Percentiles rank a stretch among this genome's conserved stretches.
phyloP scores from a whole-genome alignment of 106 monocot species.

The Hemerocallis citrina region DNA sequence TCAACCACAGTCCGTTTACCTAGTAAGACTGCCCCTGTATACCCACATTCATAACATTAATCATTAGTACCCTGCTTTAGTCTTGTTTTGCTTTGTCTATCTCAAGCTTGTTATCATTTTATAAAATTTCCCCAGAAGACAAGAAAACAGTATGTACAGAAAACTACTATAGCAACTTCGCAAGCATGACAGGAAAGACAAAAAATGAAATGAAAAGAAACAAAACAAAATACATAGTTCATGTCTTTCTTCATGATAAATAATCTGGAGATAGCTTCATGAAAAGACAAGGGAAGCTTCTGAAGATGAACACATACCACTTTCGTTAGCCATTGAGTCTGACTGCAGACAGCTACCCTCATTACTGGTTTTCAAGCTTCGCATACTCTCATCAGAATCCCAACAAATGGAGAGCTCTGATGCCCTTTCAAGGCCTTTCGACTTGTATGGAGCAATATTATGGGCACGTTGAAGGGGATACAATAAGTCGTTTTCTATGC shows the following conservation, averaged over 20 bases:
- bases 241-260: too few relatives aligned
- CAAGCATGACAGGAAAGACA: too few relatives aligned
- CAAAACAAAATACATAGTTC: too few relatives aligned
- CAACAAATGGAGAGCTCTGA: conserved; percentile 44
- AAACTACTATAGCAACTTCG: too few relatives aligned
- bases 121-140: too few relatives aligned
- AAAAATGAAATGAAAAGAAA: too few relatives aligned
- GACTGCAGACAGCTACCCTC: neutral
- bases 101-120: too few relatives aligned
- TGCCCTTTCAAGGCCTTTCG: conserved; percentile 44
- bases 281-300: neutral
- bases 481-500: conserved; percentile 46
- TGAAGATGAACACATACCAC: conserved; percentile 1
- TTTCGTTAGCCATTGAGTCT: neutral
- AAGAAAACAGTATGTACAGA: too few relatives aligned
- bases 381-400: conserved; percentile 30
- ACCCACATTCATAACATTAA: neutral
- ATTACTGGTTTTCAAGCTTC: conserved; percentile 19
- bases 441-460: conserved; percentile 48
- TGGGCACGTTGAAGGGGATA: conserved; percentile 12
- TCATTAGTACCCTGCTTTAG: too few relatives aligned
- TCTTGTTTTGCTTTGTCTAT: too few relatives aligned
- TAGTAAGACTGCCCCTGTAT: conserved; percentile 16
- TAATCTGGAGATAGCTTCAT: neutral
- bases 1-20: conserved; percentile 4